Conservation (phyloP, 805 yeast genomes). For the Trichomonascus vanleenenianus region DNA sequence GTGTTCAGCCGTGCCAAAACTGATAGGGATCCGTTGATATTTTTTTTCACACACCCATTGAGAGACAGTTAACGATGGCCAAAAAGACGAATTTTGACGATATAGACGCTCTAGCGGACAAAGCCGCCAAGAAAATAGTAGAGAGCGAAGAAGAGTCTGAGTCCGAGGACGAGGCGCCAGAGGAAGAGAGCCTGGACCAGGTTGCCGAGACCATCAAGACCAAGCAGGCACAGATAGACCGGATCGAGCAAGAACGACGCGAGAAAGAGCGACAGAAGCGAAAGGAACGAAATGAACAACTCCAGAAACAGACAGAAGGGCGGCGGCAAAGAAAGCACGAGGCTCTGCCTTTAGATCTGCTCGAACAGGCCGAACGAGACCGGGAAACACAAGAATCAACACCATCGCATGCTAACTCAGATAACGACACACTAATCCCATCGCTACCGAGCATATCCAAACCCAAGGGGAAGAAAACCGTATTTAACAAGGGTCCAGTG, state of each 20-base stretch:
- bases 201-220: slow-evolving; percentile 12
- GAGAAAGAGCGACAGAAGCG: slow-evolving; percentile 21
- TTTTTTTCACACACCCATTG: neutral
- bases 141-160: neutral
- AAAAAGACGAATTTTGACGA: neutral
- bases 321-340: slow-evolving; percentile 7
- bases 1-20: neutral
- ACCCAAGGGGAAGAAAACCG: slow-evolving; percentile 1
- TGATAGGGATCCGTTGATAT: too few species aligned
- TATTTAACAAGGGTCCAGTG: slow-evolving; percentile 22
- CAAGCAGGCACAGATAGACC: slow-evolving; percentile 9
- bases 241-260: slow-evolving; percentile 9
- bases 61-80: neutral
- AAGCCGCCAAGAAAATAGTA: neutral
- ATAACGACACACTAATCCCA: neutral
- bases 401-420: neutral
- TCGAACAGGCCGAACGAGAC: slow-evolving; percentile 14
- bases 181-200: slow-evolving; percentile 24
- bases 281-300: slow-evolving; percentile 19
- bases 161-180: slow-evolving; percentile 29
- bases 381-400: slow-evolving; percentile 13
- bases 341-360: slow-evolving; percentile 19
- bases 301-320: slow-evolving; percentile 20
- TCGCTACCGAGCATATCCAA: too few species aligned
- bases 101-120: neutral